Percentiles rank a stretch among this genome's conserved stretches.
These are phyloP conservation scores for Botrytis pseudocinerea DNA, from an alignment of 2,329 filamentous ascomycete species.

Conservation along the genomic window DNA sequence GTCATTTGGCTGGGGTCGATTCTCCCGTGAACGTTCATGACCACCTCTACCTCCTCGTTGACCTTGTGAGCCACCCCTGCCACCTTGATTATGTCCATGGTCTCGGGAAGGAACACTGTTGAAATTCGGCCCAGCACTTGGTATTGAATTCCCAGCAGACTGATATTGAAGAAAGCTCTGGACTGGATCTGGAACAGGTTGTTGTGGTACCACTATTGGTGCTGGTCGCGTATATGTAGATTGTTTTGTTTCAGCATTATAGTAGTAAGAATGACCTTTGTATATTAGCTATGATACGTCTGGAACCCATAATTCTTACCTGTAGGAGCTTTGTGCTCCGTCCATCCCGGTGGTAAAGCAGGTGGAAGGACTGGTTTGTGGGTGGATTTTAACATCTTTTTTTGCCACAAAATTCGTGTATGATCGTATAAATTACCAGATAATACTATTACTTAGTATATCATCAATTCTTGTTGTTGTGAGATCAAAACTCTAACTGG, in stretches of 20 bases:
- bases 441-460: not conserved
- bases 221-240: slow-evolving; percentile 85
- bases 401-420: slow-evolving; percentile 19
- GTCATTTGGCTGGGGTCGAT: slow-evolving; percentile 67
- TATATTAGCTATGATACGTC: not conserved
- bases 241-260: slow-evolving; percentile 76
- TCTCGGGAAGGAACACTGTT: slow-evolving; percentile 31
- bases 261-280: slow-evolving; percentile 77
- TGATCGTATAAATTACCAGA: not conserved
- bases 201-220: slow-evolving; percentile 36
- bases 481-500: too few relatives aligned
- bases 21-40: slow-evolving; percentile 50
- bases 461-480: not conserved
- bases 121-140: slow-evolving; percentile 42
- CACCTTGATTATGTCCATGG: slow-evolving; percentile 34
- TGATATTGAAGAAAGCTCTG: slow-evolving; percentile 48
- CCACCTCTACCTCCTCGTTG: slow-evolving; percentile 53
- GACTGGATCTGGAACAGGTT: slow-evolving; percentile 38
- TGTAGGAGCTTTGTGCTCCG: slow-evolving; percentile 86
- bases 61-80: slow-evolving; percentile 46
- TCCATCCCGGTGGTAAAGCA: slow-evolving; percentile 79
- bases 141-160: slow-evolving; percentile 44
- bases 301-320: slow-evolving; percentile 34
- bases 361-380: slow-evolving; percentile 58
- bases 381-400: slow-evolving; percentile 72